Conservation (phyloP, 257 asterid genomes). For the Dorcoceras hygrometricum region DNA sequence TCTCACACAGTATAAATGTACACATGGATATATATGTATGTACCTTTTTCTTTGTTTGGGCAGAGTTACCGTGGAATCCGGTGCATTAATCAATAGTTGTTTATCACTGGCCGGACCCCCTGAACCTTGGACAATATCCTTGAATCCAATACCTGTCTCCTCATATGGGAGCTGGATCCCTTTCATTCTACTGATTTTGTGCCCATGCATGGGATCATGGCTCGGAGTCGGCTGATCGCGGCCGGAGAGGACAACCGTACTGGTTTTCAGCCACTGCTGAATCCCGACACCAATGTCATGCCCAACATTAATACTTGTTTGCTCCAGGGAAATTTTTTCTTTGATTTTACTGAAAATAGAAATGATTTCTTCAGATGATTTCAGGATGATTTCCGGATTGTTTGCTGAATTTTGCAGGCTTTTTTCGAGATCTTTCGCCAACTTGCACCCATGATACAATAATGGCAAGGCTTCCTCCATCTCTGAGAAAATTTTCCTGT, state of each 20-base stretch:
- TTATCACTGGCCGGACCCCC: background rate
- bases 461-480: conserved; percentile 55
- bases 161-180: background rate
- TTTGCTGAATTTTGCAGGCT: conserved; percentile 36
- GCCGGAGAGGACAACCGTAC: background rate
- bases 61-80: conserved; percentile 36
- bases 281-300: conserved; percentile 25
- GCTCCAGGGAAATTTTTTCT: conserved; percentile 31
- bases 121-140: conserved; percentile 1
- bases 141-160: conserved; percentile 25
- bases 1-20: background rate
- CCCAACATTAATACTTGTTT: conserved; percentile 16
- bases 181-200: conserved; percentile 16
- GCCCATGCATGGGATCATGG: conserved; percentile 17
- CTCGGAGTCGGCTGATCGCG: conserved; percentile 23
- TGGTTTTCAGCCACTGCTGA: conserved; percentile 25
- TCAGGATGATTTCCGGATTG: conserved; percentile 37
- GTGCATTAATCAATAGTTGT: background rate
- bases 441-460: conserved; percentile 47
- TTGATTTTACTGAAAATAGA: conserved; percentile 39
- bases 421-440: conserved; percentile 54
- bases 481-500: background rate
- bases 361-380: conserved; percentile 54
- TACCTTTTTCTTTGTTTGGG: conserved; percentile 53
- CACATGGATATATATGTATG: background rate